Evolutionary conservation across 2,329 filamentous ascomycete genomes (phyloP), one percentile per base, ranked within the genome.

Genomic region (Microascus cirrosus): DNA sequence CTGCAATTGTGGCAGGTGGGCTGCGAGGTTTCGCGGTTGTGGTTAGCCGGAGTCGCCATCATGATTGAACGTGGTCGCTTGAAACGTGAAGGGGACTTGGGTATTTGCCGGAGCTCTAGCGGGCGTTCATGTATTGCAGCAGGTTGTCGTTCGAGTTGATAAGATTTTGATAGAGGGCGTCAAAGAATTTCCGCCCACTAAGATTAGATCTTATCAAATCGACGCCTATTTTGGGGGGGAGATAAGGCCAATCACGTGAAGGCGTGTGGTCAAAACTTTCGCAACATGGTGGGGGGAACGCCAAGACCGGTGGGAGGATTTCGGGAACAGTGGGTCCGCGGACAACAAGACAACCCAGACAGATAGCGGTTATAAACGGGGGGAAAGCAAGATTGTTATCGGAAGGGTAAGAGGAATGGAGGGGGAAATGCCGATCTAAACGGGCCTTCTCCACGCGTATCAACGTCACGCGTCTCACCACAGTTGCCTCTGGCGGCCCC

Each of bases 1-100:
- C 84, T 84, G 75, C 94, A 99, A 72, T 99, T 99, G 72, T 95
- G 90, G 73, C 94, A 99, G 64, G 92, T 89, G 63, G 93, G 92
- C 91, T 97, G 87, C 76, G 84, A 80, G 59, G 77, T 75, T 77
- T 83, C 79, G 73, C 83, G 72, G 64, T 80, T 73, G 67, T 77
- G 70, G 68, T 77, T 78, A 76, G 76, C 74, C 67, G 73, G 77
- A 71, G 80, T 78, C 62, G 78, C 77, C 77, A 80, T 74, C 71
- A 74, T 75, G 59, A 64, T 71, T 65, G 61, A 67, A 61, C 8
- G 20, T 50, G 20, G 20, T 12, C 22, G 22, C n/a, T 50, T 50
- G 45, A 13, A 50, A 20, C n/a, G 22, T 70, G 70, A 71, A 67
- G 66, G 68, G 69, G 68, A 61, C 65, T 70, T 64, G 67, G 12